phyloP scores from a whole-genome alignment of 495 filamentous ascomycete species.

The Filosporella fistucella region DNA sequence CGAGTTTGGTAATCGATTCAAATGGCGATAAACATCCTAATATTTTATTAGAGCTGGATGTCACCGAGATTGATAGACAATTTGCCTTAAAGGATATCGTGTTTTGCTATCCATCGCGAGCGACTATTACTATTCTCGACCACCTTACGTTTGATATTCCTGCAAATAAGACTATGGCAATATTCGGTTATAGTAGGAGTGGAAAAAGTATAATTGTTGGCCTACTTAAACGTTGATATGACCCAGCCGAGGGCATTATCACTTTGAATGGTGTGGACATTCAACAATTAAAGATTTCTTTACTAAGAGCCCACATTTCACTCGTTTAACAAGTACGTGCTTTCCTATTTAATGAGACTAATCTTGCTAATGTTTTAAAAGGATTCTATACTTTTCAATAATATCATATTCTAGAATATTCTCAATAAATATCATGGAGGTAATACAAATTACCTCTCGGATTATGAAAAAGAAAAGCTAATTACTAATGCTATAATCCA shows the following conservation, averaged over 20 bases:
- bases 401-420: slow-evolving; percentile 48
- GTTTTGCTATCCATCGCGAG: slow-evolving; percentile 40
- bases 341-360: background rate
- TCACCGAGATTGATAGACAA: background rate
- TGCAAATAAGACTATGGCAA: slow-evolving; percentile 43
- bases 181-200: slow-evolving; percentile 52
- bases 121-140: slow-evolving; percentile 45
- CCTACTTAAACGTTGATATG: slow-evolving; percentile 50
- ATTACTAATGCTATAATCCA: slow-evolving; percentile 55
- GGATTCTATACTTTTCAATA: slow-evolving; percentile 66
- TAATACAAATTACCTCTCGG: background rate
- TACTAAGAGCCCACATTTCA: slow-evolving; percentile 67
- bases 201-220: slow-evolving; percentile 52
- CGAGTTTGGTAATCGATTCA: background rate
- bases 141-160: slow-evolving; percentile 48
- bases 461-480: slow-evolving; percentile 2
- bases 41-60: background rate
- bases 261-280: slow-evolving; percentile 69
- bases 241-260: slow-evolving; percentile 53
- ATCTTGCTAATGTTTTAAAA: background rate
- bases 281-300: slow-evolving; percentile 59
- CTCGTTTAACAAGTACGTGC: slow-evolving; percentile 61
- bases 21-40: background rate
- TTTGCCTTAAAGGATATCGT: background rate
- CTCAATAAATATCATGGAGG: slow-evolving; percentile 47